Evolutionary conservation across 2,329 filamentous ascomycete species (phyloP).

Genomic region (Cordyceps farinosa): DNA sequence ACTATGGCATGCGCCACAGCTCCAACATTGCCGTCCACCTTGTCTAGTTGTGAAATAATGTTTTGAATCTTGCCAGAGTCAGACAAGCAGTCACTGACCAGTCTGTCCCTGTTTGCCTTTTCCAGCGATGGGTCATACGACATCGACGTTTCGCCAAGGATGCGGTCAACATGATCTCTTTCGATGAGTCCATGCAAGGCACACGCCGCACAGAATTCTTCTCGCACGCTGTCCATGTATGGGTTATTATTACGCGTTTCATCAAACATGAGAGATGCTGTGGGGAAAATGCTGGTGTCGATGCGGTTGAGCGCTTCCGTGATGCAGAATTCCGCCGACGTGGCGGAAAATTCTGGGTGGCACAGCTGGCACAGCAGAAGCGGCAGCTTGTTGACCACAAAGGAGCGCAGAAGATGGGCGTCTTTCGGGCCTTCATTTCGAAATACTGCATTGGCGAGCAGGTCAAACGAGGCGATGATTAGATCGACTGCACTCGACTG

Average conservation of each 20-base stretch:
- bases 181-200: conserved; percentile 82
- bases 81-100: conserved; percentile 73
- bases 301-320: conserved; percentile 72
- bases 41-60: conserved; percentile 77
- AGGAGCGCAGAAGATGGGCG: conserved; percentile 77
- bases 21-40: conserved; percentile 87
- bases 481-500: conserved; percentile 77
- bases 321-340: conserved; percentile 68
- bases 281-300: conserved; percentile 72
- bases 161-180: conserved; percentile 69
- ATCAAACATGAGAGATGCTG: conserved; percentile 56
- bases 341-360: conserved; percentile 68
- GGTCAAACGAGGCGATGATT: conserved; percentile 83
- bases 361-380: conserved; percentile 51
- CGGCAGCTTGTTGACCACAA: conserved; percentile 68
- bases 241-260: conserved; percentile 55
- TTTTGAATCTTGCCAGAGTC: conserved; percentile 73
- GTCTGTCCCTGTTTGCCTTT: conserved; percentile 70
- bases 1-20: conserved; percentile 76
- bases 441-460: conserved; percentile 82
- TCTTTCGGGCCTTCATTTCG: conserved; percentile 52
- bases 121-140: conserved; percentile 71
- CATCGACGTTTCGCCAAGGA: conserved; percentile 82
- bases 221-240: conserved; percentile 56
- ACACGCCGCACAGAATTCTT: conserved; percentile 86